Evolutionary conservation across 345 rosid genomes (phyloP), one percentile per base, ranked within the genome.

Genomic region (Boechera divaricarpa): DNA sequence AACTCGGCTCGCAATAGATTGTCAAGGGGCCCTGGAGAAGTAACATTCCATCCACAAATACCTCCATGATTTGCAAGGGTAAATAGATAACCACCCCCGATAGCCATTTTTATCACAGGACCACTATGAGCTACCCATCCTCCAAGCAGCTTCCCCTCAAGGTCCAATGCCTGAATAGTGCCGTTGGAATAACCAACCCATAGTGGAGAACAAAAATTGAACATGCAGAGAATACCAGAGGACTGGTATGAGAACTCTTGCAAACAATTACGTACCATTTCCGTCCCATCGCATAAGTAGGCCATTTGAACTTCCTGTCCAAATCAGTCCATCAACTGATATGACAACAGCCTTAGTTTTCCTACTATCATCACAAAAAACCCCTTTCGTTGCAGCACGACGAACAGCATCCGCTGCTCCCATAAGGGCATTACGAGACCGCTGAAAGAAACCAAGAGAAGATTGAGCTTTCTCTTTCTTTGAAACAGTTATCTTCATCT

Each of bases 361-460:
- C 79, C 86, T 87, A 81, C 61, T 79, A 71, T 95, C 98, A 76
- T 95, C 98, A 45, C 86, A 90, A 73, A 92, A 88, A 1, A 93
- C 95, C 9, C 97, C 94, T 69, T 91, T 89, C 2, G 88, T 84
- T 54, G 98, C 96, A 48, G 85, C 97, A 38, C 98, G 88, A 47
- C 94, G 93, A 82, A 94, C 98, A 35, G 94, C 98, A 82, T 94
- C 98, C 62, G 98, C 98, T 51, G 98, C 98, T 81, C 98, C 98
- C 86, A 90, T 80, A 56, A 94, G 64, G 62, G 88, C 99, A 86
- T 91, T 91, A 26, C 98, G 88, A 42, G 98, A 94, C 71, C 97
- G 87, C 85, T 94, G 98, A 66, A 92, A 81, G 82, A 94, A 94
- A 53, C 96, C 89, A 80, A 86, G 82, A 70, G 94, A 83, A 83